These are phyloP conservation scores for Colletotrichum chlorophyti DNA, from an alignment of 2,329 filamentous ascomycete genomes.

Conservation along the genomic window DNA sequence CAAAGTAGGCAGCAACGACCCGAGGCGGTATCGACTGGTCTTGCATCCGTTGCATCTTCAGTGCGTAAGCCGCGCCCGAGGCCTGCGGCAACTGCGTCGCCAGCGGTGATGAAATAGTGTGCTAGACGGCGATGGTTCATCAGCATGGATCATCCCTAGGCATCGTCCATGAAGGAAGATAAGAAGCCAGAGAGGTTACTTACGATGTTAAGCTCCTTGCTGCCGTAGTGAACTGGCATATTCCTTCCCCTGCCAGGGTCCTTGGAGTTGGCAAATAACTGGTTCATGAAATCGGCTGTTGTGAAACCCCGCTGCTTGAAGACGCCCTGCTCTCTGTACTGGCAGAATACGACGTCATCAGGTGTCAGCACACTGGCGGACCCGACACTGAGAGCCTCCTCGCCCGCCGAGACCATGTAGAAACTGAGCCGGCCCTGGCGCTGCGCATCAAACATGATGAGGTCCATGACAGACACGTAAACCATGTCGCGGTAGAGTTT, in stretches of 20 bases:
- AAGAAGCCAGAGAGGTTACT: conserved; percentile 39
- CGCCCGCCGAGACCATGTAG: conserved; percentile 95
- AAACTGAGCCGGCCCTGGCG: conserved; percentile 93
- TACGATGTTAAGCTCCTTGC: conserved; percentile 82
- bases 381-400: conserved; percentile 93
- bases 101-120: conserved; percentile 83
- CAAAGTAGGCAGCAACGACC: conserved; percentile 85
- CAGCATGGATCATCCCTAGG: too few relatives aligned
- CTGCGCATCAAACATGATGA: conserved; percentile 98
- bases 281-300: conserved; percentile 90
- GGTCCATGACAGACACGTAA: conserved; percentile 83
- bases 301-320: conserved; percentile 90
- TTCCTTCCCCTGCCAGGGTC: conserved; percentile 85
- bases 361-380: conserved; percentile 82
- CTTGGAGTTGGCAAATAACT: conserved; percentile 86
- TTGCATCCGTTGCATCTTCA: conserved; percentile 80
- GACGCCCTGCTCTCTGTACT: conserved; percentile 93
- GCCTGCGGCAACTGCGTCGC: conserved; percentile 92
- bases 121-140: too few relatives aligned
- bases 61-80: conserved; percentile 83
- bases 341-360: conserved; percentile 90
- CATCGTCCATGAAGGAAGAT: too few relatives aligned
- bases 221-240: conserved; percentile 98
- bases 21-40: conserved; percentile 72
- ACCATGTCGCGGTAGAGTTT: conserved; percentile 72